Evolutionary conservation across 2,329 filamentous ascomycete species (phyloP).

Genomic region (Coniochaeta ligniaria): DNA sequence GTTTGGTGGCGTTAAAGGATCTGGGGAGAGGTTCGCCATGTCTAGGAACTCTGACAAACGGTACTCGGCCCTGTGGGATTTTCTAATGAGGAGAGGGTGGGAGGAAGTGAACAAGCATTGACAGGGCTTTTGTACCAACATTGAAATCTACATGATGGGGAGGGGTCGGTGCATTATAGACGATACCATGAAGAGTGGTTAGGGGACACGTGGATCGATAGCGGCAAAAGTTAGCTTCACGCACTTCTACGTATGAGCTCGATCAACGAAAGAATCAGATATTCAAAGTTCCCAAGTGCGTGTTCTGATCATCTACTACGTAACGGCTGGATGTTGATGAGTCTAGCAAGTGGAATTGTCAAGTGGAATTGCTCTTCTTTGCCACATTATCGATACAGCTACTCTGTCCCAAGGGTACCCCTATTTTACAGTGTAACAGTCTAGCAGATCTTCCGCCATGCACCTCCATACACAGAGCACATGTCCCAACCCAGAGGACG

Average conservation of each 20-base stretch:
- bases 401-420: not conserved
- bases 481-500: not conserved
- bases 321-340: not conserved
- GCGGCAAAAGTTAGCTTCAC: not conserved
- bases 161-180: not conserved
- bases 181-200: conserved; percentile 2
- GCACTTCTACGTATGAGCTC: not conserved
- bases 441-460: not conserved
- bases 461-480: not conserved
- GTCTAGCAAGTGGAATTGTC: not conserved
- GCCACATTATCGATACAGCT: not conserved
- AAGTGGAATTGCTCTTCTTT: not conserved
- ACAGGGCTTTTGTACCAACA: conserved; percentile 1
- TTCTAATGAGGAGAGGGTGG: not conserved
- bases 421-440: not conserved
- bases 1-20: not conserved
- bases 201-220: not conserved
- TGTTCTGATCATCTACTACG: not conserved
- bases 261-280: not conserved
- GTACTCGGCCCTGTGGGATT: not conserved
- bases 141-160: not conserved
- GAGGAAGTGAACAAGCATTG: not conserved
- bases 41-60: not conserved
- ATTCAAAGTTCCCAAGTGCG: not conserved
- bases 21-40: not conserved